phyloP scores from a whole-genome alignment of 2,329 filamentous ascomycete species.

The Pseudogymnoascus sp. region DNA sequence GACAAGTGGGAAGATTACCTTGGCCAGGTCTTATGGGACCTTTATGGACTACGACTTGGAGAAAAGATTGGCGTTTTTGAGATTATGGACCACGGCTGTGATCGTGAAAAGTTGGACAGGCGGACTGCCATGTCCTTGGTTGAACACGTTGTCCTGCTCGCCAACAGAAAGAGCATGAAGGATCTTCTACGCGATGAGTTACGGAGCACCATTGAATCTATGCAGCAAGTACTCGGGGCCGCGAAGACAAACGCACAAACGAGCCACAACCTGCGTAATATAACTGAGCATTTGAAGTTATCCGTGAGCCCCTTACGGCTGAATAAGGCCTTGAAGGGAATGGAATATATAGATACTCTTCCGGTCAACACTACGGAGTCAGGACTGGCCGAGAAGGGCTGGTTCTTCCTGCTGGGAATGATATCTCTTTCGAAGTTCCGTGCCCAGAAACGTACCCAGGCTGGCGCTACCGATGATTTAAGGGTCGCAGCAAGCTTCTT shows the following conservation, averaged over 20 bases:
- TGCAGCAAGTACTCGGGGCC: conserved; percentile 76
- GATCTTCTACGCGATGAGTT: conserved; percentile 87
- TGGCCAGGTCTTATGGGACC: conserved; percentile 72
- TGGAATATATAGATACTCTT: conserved; percentile 64
- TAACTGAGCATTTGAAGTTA: conserved; percentile 71
- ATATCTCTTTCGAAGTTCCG: conserved; percentile 77
- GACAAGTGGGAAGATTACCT: conserved; percentile 82
- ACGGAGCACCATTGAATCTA: conserved; percentile 82
- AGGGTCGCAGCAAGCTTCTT: conserved; percentile 30
- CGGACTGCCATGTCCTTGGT: conserved; percentile 72
- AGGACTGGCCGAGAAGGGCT: conserved; percentile 68
- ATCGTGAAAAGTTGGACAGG: conserved; percentile 67
- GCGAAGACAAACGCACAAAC: conserved; percentile 72
- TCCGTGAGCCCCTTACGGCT: conserved; percentile 75
- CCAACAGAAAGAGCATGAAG: conserved; percentile 76
- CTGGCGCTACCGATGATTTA: conserved; percentile 31
- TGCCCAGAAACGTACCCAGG: conserved; percentile 27
- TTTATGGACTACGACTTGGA: conserved; percentile 72
- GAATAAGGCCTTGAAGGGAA: conserved; percentile 71
- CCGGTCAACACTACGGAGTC: conserved; percentile 61
- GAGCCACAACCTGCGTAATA: conserved; percentile 77
- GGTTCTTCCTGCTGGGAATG: conserved; percentile 88
- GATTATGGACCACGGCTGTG: conserved; percentile 71
- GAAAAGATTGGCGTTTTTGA: conserved; percentile 48
- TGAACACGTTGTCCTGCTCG: conserved; percentile 73